Evolutionary conservation across 495 filamentous ascomycete genomes (phyloP), one percentile per base, ranked within the genome.

Genomic region (Lophium mytilinum): DNA sequence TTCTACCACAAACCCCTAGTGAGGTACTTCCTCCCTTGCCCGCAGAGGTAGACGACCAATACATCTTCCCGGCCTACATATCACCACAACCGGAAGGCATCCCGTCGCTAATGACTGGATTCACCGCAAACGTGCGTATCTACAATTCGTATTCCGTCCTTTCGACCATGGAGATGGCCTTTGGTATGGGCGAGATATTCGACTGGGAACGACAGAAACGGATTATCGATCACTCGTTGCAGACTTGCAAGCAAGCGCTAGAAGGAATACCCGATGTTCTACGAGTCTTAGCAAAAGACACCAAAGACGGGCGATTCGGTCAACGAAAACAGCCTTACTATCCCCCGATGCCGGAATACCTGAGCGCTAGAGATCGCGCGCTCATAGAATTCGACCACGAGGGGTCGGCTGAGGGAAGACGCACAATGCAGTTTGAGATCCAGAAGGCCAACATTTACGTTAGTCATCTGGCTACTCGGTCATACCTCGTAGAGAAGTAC

Each of bases 401-500:
- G 8, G 55, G 62, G 24, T 40, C 50, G 4, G 59, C 56, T 21
- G 64, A 69, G 47, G 71, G 74, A n/a, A 75, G 77, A 4, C 73
- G 76, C 9, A 73, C 76, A 4, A 74, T 90, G 1, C 88, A 91
- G 48, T 85, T 81, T 50, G 87, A 93, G 62, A 90, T 94, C 19
- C 88, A 94, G 65, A 90, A 89, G 63, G 83, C 83, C 18, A 92
- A 90, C 60, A 86, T 95, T 21, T 86, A 89, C 58, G 80, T 81
- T 7, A 87, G 81, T 43, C 83, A 88, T 61, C 73, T 95, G 1
- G 80, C 79, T 3, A 90, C 87, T 1, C 78, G 89, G 18, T 88
- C 85, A 0, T 89, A 84, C 63, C 77, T 89, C n/a, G 84, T 92
- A 1, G 87, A 94, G 59, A 88, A 87, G 62, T 93, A 89, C 64